Evolutionary conservation across 2,329 filamentous ascomycete genomes (phyloP).

Genomic region (Trichoderma citrinoviride): DNA sequence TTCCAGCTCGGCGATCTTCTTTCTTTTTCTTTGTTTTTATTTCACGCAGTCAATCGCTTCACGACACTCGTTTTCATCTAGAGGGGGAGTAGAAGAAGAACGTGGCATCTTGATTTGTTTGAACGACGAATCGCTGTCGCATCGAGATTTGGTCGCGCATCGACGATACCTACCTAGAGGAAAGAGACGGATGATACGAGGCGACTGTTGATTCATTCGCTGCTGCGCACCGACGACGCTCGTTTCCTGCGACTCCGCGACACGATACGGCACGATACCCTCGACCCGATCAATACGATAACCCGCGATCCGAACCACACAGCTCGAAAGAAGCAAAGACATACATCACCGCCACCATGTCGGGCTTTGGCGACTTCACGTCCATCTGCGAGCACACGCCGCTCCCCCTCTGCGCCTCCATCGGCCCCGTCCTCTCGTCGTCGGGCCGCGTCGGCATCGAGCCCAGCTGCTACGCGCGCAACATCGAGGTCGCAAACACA

Average conservation of each 20-base stretch:
- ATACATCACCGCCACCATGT: slow-evolving; percentile 46
- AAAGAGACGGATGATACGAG: not conserved
- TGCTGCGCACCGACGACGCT: not conserved
- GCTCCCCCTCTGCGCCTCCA: slow-evolving; percentile 80
- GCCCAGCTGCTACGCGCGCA: slow-evolving; percentile 87
- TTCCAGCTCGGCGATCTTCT: not conserved
- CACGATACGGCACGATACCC: not conserved
- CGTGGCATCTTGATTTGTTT: not conserved
- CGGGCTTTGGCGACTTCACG: slow-evolving; percentile 90
- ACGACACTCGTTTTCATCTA: slow-evolving; percentile 6
- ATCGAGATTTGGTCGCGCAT: not conserved
- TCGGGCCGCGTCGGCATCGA: slow-evolving; percentile 73
- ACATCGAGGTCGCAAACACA: slow-evolving; percentile 94
- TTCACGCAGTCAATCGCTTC: slow-evolving; percentile 3
- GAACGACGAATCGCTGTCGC: not conserved
- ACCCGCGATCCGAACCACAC: not conserved
- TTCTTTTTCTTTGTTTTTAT: not conserved
- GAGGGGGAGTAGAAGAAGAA: not conserved
- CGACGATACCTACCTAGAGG: too few relatives aligned
- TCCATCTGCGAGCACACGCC: slow-evolving; percentile 80
- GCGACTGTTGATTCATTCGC: not conserved
- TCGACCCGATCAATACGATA: not conserved
- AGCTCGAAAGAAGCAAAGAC: not conserved
- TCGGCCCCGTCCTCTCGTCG: slow-evolving; percentile 71
- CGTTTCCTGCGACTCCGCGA: too few relatives aligned